Conservation (phyloP, 495 filamentous ascomycete species). For the Xylaria longipes region DNA sequence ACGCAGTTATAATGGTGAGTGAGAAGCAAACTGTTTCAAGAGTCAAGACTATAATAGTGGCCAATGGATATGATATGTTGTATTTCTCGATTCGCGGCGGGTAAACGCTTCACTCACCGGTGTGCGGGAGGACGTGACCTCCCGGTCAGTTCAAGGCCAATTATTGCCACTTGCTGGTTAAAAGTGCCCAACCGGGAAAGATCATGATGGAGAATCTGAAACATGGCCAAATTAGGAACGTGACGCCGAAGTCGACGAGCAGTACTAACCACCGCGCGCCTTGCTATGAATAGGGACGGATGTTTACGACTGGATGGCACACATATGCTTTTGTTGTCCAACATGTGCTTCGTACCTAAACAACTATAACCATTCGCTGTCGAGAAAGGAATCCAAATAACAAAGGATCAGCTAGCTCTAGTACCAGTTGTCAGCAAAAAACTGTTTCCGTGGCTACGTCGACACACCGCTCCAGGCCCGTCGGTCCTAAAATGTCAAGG, state of each 20-base stretch:
- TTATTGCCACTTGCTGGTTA: neutral
- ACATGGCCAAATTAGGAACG: neutral
- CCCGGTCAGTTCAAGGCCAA: neutral
- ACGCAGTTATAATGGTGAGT: neutral
- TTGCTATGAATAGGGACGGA: neutral
- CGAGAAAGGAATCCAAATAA: neutral
- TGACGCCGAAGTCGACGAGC: neutral
- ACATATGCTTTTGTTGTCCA: neutral
- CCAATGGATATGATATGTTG: neutral
- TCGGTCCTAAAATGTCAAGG: neutral
- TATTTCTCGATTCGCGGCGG: neutral
- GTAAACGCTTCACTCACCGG: neutral
- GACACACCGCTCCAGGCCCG: constrained; percentile 15
- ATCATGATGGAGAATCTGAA: neutral
- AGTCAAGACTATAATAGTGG: neutral
- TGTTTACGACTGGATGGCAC: neutral
- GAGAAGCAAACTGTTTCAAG: neutral
- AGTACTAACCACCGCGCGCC: neutral
- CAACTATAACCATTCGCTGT: neutral
- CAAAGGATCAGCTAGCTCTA: neutral
- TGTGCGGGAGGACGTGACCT: neutral
- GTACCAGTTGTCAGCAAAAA: neutral
- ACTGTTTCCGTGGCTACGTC: neutral
- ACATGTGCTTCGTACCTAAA: neutral
- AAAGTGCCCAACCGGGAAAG: neutral